Conservation (phyloP, 1,284 basidiomycete species). For the Rhodotorula sp. region DNA sequence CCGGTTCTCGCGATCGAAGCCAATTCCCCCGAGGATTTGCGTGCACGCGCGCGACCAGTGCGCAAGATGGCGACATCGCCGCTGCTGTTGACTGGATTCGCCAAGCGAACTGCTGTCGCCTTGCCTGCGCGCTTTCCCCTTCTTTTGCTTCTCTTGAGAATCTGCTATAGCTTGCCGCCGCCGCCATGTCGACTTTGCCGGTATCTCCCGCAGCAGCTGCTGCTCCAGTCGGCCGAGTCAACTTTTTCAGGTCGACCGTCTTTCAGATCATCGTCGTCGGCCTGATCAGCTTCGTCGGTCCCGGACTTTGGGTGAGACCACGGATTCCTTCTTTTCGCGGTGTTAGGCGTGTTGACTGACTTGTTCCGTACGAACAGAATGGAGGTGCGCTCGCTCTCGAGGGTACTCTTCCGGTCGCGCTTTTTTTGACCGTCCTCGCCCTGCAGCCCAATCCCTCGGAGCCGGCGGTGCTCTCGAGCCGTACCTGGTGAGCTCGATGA, state of each 20-base stretch:
- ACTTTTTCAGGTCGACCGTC: not conserved
- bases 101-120: no score
- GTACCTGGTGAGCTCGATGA: not conserved
- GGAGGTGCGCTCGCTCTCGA: not conserved
- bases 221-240: not conserved
- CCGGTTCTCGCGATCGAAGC: not conserved
- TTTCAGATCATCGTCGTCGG: constrained; percentile 12
- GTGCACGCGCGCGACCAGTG: no score
- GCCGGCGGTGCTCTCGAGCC: constrained; percentile 20
- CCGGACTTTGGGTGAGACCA: constrained; percentile 39
- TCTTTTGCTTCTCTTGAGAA: no score
- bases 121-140: no score
- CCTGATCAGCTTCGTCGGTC: constrained; percentile 6
- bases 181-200: not conserved
- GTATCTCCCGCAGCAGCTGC: not conserved
- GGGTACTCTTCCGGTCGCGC: not conserved
- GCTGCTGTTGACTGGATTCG: no score
- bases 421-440: constrained; percentile 8
- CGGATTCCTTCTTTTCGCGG: not conserved
- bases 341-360: not conserved
- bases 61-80: no score
- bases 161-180: no score
- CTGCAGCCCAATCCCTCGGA: constrained; percentile 7
- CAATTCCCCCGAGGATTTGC: no score
- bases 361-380: not conserved